These are phyloP conservation scores for Ophiocordyceps camponoti-rufipedis DNA, from an alignment of 2,329 filamentous ascomycete genomes.

Conservation along the genomic window DNA sequence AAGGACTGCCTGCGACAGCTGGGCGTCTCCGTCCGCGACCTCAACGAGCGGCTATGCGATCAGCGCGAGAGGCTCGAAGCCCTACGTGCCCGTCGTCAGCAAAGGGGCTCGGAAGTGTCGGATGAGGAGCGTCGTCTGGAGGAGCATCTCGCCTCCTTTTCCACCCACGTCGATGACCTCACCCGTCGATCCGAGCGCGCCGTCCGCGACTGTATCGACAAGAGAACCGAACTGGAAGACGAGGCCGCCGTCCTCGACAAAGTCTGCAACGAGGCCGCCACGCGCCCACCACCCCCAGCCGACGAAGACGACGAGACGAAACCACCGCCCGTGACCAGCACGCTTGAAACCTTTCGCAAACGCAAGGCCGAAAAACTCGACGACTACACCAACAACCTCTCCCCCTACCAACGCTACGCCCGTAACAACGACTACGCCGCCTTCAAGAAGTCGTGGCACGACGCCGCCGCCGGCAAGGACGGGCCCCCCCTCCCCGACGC, in stretches of 20 bases:
- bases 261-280: conserved; percentile 10
- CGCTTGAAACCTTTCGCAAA: conserved; percentile 15
- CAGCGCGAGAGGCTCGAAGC: conserved; percentile 15
- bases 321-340: conserved; percentile 8
- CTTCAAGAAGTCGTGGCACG: conserved; percentile 42
- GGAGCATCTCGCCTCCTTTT: conserved; percentile 19
- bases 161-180: conserved; percentile 19
- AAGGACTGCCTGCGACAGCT: conserved; percentile 24
- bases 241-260: conserved; percentile 20
- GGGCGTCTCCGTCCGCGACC: conserved; percentile 23
- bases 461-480: conserved; percentile 28
- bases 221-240: conserved; percentile 29
- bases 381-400: conserved; percentile 22
- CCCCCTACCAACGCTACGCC: conserved; percentile 29
- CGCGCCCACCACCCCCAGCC: conserved; percentile 3
- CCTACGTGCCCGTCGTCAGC: conserved; percentile 15
- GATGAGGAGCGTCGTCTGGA: conserved; percentile 20
- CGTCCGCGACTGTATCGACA: conserved; percentile 30
- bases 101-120: conserved; percentile 16
- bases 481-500: conserved; percentile 33
- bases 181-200: conserved; percentile 27
- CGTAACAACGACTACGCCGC: conserved; percentile 37
- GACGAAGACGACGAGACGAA: conserved; percentile 4
- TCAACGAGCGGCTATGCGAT: conserved; percentile 28
- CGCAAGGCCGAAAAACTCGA: conserved; percentile 17